Conservation (phyloP, 768 basidiomycete species). For the Lyophyllum semitale region DNA sequence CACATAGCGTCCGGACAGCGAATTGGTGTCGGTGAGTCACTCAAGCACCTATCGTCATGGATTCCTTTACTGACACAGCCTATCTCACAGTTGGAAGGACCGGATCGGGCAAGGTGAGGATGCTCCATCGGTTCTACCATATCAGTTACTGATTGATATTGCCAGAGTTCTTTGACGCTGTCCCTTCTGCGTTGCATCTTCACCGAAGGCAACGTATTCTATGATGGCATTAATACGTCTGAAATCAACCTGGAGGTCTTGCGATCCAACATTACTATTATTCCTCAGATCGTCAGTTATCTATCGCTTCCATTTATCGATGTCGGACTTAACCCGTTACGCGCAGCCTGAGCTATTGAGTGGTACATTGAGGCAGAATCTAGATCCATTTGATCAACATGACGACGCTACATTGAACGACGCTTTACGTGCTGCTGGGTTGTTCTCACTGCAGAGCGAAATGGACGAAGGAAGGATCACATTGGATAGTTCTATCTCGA, state of each 20-base stretch:
- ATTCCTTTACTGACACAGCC: not conserved
- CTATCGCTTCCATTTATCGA: not conserved
- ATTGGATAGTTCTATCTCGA: constrained; percentile 45
- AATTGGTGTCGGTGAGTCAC: constrained; percentile 46
- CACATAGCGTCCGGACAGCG: constrained; percentile 57
- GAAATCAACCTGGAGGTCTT: constrained; percentile 57
- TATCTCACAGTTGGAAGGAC: constrained; percentile 39
- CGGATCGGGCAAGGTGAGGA: constrained; percentile 44
- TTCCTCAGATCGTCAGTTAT: constrained; percentile 45
- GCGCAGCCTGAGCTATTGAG: constrained; percentile 51
- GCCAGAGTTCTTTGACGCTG: constrained; percentile 56
- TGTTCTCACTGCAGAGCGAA: constrained; percentile 40
- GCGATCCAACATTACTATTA: constrained; percentile 61
- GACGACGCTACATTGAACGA: constrained; percentile 48
- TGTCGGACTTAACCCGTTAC: not conserved
- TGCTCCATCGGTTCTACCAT: not conserved
- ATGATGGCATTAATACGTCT: constrained; percentile 52
- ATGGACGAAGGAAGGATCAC: constrained; percentile 51
- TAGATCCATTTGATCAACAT: constrained; percentile 67
- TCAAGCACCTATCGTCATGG: not conserved
- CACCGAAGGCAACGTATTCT: constrained; percentile 56
- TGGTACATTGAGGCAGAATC: constrained; percentile 63
- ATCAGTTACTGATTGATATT: not conserved
- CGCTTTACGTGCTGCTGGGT: constrained; percentile 40
- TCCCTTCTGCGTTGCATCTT: constrained; percentile 59